phyloP scores from a whole-genome alignment of 192 early-diverging fungal genomes.

The Coemansia sp. region DNA sequence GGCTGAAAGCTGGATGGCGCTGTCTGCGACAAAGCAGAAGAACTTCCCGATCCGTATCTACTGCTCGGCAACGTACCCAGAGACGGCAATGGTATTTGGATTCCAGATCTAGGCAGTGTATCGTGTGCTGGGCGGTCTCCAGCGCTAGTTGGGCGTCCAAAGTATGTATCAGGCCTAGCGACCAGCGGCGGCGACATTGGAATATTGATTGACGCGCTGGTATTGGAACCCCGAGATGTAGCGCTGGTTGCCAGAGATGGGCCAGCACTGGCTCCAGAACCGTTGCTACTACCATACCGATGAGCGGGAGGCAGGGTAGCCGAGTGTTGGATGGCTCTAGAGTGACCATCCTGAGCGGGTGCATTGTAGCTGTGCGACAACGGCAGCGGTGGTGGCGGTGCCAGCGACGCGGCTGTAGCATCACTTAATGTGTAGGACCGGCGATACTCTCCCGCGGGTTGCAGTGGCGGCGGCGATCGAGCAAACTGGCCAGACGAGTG shows the following conservation, averaged over 20 bases:
- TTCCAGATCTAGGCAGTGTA: neutral
- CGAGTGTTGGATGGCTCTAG: slow-evolving; percentile 32
- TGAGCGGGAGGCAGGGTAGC: slow-evolving; percentile 19
- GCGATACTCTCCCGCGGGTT: slow-evolving; percentile 7
- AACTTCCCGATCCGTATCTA: slow-evolving; percentile 8
- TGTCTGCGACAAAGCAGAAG: slow-evolving; percentile 15
- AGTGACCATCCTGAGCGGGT: neutral
- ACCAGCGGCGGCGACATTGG: slow-evolving; percentile 44
- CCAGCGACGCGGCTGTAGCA: neutral
- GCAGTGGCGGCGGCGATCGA: neutral
- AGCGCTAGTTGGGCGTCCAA: slow-evolving; percentile 10
- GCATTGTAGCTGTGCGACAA: slow-evolving; percentile 10
- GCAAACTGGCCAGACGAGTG: slow-evolving; percentile 2
- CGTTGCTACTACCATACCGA: neutral
- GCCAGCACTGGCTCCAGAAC: neutral
- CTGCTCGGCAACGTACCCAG: slow-evolving; percentile 18
- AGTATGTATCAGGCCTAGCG: slow-evolving; percentile 29
- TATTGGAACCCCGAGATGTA: neutral
- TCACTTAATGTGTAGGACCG: neutral
- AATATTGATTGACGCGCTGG: slow-evolving; percentile 36
- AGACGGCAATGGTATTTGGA: slow-evolving; percentile 27
- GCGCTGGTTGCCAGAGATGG: neutral
- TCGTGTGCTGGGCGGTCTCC: slow-evolving; percentile 4
- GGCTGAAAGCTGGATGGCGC: slow-evolving; percentile 16
- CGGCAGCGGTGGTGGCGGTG: slow-evolving; percentile 1